A percentile compares a stretch with the other conserved stretches of the same genome.
Evolutionary conservation across 495 filamentous ascomycete species (phyloP).

Genomic region (Annulohypoxylon stygium): DNA sequence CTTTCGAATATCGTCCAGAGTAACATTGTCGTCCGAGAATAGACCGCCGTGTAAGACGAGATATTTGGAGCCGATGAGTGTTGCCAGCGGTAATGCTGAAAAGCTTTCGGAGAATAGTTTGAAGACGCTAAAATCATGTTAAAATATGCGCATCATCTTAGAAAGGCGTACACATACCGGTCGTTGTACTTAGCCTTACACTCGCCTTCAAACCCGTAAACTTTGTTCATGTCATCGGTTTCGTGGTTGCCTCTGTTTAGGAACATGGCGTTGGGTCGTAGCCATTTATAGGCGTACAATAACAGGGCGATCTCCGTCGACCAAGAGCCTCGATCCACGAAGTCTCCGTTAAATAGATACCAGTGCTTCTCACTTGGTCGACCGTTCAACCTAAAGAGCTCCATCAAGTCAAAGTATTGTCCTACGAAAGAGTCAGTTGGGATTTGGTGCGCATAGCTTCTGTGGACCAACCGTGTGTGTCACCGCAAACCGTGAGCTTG

Average conservation of each 20-base stretch:
- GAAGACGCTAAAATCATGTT: slow-evolving; percentile 69
- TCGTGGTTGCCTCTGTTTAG: slow-evolving; percentile 99
- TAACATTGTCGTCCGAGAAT: slow-evolving; percentile 96
- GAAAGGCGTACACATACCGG: slow-evolving; percentile 55
- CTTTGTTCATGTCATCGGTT: slow-evolving; percentile 99
- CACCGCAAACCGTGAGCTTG: slow-evolving; percentile 93
- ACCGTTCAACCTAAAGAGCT: slow-evolving; percentile 94
- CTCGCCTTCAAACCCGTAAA: slow-evolving; percentile 98
- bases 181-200: slow-evolving; percentile 99
- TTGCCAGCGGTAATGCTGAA: slow-evolving; percentile 92
- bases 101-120: slow-evolving; percentile 99
- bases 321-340: slow-evolving; percentile 98
- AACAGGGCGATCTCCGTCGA: slow-evolving; percentile 95
- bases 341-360: slow-evolving; percentile 99
- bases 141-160: slow-evolving; percentile 22
- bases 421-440: slow-evolving; percentile 62
- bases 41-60: slow-evolving; percentile 95
- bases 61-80: slow-evolving; percentile 90
- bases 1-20: slow-evolving; percentile 92
- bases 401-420: slow-evolving; percentile 97
- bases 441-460: slow-evolving; percentile 6
- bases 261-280: slow-evolving; percentile 89
- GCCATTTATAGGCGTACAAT: slow-evolving; percentile 96
- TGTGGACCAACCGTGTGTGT: slow-evolving; percentile 83
- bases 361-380: slow-evolving; percentile 83